phyloP scores from a whole-genome alignment of 805 yeast species.

The Clavispora phyllophila region DNA sequence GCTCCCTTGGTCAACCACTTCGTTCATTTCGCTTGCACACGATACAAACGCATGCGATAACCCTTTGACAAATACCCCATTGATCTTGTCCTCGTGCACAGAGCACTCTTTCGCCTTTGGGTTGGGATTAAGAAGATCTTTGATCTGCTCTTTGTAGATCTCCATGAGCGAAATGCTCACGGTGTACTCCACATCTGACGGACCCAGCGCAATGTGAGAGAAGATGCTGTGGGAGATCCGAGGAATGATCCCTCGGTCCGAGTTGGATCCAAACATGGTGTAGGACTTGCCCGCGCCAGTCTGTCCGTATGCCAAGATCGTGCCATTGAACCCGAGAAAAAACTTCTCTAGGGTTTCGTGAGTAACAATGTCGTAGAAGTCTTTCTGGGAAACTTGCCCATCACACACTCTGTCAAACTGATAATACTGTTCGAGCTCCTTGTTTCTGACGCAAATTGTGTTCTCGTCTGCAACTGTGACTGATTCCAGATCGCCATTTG shows the following conservation, averaged over 20 bases:
- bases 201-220: constrained; percentile 41
- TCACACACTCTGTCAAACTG: constrained; percentile 65
- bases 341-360: constrained; percentile 63
- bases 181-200: constrained; percentile 53
- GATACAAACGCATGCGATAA: constrained; percentile 58
- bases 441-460: constrained; percentile 24
- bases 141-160: constrained; percentile 70
- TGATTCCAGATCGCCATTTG: constrained; percentile 14
- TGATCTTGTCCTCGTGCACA: constrained; percentile 57
- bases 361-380: constrained; percentile 56
- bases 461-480: constrained; percentile 18
- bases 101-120: constrained; percentile 29
- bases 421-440: constrained; percentile 32
- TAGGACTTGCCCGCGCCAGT: constrained; percentile 74
- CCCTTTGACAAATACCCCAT: constrained; percentile 71
- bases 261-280: constrained; percentile 66
- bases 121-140: constrained; percentile 54
- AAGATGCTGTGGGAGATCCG: constrained; percentile 66
- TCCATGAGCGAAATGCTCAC: constrained; percentile 75
- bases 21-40: constrained; percentile 52
- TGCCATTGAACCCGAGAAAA: constrained; percentile 70
- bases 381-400: constrained; percentile 46
- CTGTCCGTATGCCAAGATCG: constrained; percentile 76
- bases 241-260: constrained; percentile 60
- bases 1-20: constrained; percentile 56